Evolutionary conservation across 768 basidiomycete species (phyloP).

Genomic region (Boletus eberwhitei): DNA sequence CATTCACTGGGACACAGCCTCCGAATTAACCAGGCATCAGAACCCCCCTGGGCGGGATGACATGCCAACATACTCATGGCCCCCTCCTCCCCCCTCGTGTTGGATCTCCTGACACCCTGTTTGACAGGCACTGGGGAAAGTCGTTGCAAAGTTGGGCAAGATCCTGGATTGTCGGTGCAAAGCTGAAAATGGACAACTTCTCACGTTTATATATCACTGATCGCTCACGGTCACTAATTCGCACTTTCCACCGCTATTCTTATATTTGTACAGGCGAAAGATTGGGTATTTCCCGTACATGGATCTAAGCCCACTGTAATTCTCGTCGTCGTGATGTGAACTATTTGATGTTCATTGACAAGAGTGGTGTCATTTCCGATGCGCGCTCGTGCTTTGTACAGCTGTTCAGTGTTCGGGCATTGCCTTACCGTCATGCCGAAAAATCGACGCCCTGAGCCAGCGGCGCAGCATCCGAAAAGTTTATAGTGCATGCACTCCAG

Average conservation of each 20-base stretch:
- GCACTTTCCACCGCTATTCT: slow-evolving; percentile 19
- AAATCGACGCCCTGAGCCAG: slow-evolving; percentile 94
- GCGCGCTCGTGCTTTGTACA: slow-evolving; percentile 3
- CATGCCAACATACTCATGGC: slow-evolving; percentile 36
- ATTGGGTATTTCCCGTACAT: slow-evolving; percentile 12
- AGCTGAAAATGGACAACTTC: slow-evolving; percentile 26
- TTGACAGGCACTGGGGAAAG: slow-evolving; percentile 29
- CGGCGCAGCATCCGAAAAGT: slow-evolving; percentile 86
- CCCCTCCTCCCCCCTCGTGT: slow-evolving; percentile 14
- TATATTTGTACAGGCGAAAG: slow-evolving; percentile 17
- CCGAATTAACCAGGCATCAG: slow-evolving; percentile 28
- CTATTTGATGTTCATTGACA: slow-evolving; percentile 14
- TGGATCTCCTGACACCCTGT: slow-evolving; percentile 31
- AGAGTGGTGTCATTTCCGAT: slow-evolving; percentile 9
- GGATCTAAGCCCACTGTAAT: slow-evolving; percentile 2
- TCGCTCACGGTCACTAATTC: slow-evolving; percentile 25
- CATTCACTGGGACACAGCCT: slow-evolving; percentile 34
- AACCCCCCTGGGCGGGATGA: slow-evolving; percentile 30
- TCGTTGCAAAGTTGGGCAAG: slow-evolving; percentile 22
- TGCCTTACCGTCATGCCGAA: slow-evolving; percentile 36
- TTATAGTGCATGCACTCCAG: slow-evolving; percentile 90
- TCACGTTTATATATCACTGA: slow-evolving; percentile 37
- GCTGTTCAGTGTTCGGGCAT: slow-evolving; percentile 1
- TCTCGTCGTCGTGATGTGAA: slow-evolving; percentile 26
- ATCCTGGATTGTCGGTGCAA: slow-evolving; percentile 32